Percentiles rank a stretch among this genome's conserved stretches.
Evolutionary conservation across 257 asterid genomes (phyloP).

Genomic region (Henckelia pumila): DNA sequence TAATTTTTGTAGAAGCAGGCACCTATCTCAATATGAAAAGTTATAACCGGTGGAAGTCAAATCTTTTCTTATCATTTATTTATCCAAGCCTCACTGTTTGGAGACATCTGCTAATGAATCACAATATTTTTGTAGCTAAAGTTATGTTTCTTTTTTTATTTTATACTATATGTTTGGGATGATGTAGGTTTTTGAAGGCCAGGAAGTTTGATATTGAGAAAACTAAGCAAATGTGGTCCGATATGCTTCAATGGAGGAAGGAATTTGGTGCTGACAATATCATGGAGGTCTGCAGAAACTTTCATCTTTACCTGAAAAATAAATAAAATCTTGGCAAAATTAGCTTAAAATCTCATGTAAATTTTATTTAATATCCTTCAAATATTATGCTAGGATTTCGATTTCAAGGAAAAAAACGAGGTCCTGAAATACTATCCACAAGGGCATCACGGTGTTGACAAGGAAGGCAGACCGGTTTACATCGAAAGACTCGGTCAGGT

Average conservation of each 20-base stretch:
- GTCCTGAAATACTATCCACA: conserved; percentile 92
- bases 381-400: conserved; percentile 55
- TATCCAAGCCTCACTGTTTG: neutral
- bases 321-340: neutral
- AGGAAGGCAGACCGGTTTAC: conserved; percentile 87
- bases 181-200: conserved; percentile 78
- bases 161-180: neutral
- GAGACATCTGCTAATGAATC: neutral
- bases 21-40: neutral
- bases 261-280: conserved; percentile 88
- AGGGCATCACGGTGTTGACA: conserved; percentile 98
- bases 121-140: too few relatives aligned
- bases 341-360: neutral
- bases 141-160: too few relatives aligned
- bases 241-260: conserved; percentile 97
- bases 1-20: conserved; percentile 2
- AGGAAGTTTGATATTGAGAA: conserved; percentile 89
- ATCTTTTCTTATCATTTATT: neutral
- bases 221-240: conserved; percentile 95
- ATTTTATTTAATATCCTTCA: neutral
- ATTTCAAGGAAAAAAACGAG: conserved; percentile 81
- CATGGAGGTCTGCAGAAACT: conserved; percentile 43
- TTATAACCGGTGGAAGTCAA: neutral
- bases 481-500: conserved; percentile 84
- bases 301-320: conserved; percentile 3